Conservation (phyloP, 2,329 filamentous ascomycete genomes). For the Fusarium haematococcum region DNA sequence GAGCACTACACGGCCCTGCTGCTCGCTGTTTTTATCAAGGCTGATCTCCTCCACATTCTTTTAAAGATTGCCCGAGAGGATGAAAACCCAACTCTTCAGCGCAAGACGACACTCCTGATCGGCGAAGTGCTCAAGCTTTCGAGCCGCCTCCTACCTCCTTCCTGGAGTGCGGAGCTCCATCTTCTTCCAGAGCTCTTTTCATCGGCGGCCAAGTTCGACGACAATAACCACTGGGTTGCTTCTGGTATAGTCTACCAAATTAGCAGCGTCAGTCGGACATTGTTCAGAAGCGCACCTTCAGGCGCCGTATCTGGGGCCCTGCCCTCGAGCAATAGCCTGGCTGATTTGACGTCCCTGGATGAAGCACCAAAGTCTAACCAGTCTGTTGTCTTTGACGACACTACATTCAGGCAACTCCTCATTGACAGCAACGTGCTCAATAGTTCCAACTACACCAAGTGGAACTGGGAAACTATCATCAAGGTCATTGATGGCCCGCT, state of each 20-base stretch:
- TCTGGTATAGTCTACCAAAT: conserved; percentile 97
- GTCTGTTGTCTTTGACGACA: conserved; percentile 66
- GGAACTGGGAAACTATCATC: conserved; percentile 96
- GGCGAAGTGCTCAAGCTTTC: conserved; percentile 93
- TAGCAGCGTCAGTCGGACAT: conserved; percentile 93
- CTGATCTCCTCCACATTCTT: conserved; percentile 75
- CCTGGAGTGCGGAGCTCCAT: conserved; percentile 87
- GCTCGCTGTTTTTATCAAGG: conserved; percentile 85
- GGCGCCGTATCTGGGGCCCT: conserved; percentile 52
- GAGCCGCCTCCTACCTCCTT: conserved; percentile 83
- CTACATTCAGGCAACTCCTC: conserved; percentile 72
- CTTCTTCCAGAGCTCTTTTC: conserved; percentile 88
- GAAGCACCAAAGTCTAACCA: conserved; percentile 66
- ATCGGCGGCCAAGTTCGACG: conserved; percentile 77
- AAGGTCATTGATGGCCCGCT: conserved; percentile 93
- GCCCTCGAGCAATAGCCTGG: conserved; percentile 58
- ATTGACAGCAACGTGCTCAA: conserved; percentile 88
- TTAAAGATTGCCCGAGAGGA: conserved; percentile 75
- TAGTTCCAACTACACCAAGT: conserved; percentile 92
- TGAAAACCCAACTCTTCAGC: conserved; percentile 77
- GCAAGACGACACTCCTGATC: conserved; percentile 90
- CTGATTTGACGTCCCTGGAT: conserved; percentile 63
- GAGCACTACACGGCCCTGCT: conserved; percentile 94
- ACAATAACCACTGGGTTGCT: conserved; percentile 81
- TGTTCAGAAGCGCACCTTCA: conserved; percentile 80